Conservation (phyloP, 2,329 filamentous ascomycete genomes). For the Apiospora kogelbergensis region DNA sequence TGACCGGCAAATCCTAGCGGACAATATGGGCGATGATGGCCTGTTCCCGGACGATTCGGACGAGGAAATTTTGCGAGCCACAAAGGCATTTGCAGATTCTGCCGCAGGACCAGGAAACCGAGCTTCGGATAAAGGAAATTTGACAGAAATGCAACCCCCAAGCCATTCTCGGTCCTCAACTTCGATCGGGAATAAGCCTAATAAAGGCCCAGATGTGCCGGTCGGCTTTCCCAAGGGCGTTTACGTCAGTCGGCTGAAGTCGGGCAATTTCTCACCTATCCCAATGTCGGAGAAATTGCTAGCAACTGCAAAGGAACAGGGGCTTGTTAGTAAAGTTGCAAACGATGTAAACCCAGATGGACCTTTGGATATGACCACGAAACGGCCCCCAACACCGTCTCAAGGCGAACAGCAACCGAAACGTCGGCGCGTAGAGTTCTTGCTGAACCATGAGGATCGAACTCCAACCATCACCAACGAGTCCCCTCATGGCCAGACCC, state of each 20-base stretch:
- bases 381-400: constrained; percentile 21
- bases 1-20: constrained; percentile 54
- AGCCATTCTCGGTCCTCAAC: too few species aligned
- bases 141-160: neutral
- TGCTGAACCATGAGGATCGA: constrained; percentile 11
- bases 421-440: constrained; percentile 28
- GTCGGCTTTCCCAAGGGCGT: constrained; percentile 36
- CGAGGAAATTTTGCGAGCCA: constrained; percentile 38
- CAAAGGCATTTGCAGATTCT: neutral
- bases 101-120: neutral
- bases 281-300: constrained; percentile 40
- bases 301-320: constrained; percentile 39
- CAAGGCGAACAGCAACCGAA: constrained; percentile 22
- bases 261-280: constrained; percentile 36
- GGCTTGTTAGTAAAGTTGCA: constrained; percentile 34
- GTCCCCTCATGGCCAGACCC: neutral
- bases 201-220: neutral
- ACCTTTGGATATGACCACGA: constrained; percentile 15
- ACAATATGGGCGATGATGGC: constrained; percentile 47
- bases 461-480: neutral
- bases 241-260: constrained; percentile 41
- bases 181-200: neutral
- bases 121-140: neutral
- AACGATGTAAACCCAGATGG: constrained; percentile 16
- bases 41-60: constrained; percentile 53